Evolutionary conservation across 352 stramenopile species (phyloP), one percentile per base, ranked within the genome.

Genomic region (Phytophthora foliorum): DNA sequence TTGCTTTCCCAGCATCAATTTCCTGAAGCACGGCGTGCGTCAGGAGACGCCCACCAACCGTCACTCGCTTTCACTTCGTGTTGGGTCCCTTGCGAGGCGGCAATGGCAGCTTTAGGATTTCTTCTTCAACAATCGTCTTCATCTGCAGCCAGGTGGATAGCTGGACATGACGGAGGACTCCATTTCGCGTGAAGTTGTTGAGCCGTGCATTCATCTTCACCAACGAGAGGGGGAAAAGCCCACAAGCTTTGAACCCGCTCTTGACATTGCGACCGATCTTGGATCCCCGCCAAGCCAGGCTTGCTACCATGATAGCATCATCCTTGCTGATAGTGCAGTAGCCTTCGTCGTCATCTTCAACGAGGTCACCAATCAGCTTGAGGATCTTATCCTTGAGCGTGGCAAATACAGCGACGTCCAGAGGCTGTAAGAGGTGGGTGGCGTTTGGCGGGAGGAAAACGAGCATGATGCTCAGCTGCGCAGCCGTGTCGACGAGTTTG

Each of bases 391-490:
- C 21, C 44, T 69, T 69, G 19, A 63, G 52, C 17, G 69, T 39
- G 9, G 58, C 52, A 21, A 77, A 74, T 3, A 71, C 59, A 36
- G 55, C 60, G 16, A 74, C 50, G 27, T 77, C 69, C 1, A 73
- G 42, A 17, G 63, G 63, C 29, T 74, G 69, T 1, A 63, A n/a
- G 0, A 76, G 48, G 25, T 76, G 63, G 4, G 42, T 76, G 1
- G 7, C 34, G 17, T 72, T 72, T 25, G 52, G 19, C 1, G 62
- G 69, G 5, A 76, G 41, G 5, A 31, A 54, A 0, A 69, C 34
- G 2, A 72, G 49, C 31, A 73, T 17, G 3, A 70, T 13, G 34
- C 19, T 14, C 39, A 62, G 27, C 4, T 36, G 9, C 6, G 34
- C 4, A 16, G 69, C 63, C 9, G 5, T 31, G 5, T 55, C 22